phyloP scores from a whole-genome alignment of 257 asterid species.

The Eucommia ulmoides region DNA sequence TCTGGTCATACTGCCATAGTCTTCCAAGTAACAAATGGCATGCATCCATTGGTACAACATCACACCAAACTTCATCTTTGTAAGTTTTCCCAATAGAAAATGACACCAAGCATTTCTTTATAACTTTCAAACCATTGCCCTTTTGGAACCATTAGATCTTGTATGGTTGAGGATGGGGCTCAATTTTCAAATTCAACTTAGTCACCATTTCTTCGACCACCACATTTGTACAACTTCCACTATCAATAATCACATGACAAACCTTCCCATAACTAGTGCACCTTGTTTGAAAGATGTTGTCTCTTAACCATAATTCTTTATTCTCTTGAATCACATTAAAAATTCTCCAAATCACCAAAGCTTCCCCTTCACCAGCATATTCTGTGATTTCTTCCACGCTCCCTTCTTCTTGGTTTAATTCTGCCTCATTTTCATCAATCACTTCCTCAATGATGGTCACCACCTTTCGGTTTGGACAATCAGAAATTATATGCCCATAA shows the following conservation, averaged over 20 bases:
- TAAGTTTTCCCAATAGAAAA: background rate
- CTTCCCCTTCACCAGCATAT: no score
- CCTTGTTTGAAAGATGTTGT: no score
- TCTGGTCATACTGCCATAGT: background rate
- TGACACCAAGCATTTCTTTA: background rate
- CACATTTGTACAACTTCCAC: no score
- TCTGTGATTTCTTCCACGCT: background rate
- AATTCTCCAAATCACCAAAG: background rate
- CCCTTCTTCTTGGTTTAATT: background rate
- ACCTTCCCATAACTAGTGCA: no score
- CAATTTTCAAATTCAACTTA: no score
- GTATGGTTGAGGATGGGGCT: no score
- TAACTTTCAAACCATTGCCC: background rate
- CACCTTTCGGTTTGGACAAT: background rate
- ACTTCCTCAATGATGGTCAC: background rate
- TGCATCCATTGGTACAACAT: background rate
- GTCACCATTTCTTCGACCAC: no score
- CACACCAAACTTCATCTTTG: background rate
- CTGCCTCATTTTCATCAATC: background rate
- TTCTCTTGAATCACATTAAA: background rate
- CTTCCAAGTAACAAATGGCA: background rate
- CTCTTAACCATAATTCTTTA: background rate
- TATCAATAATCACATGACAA: no score
- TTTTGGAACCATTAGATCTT: no score
- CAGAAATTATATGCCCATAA: background rate